Evolutionary conservation across 345 rosid genomes (phyloP).

Genomic region (Geranium rotundifolium): DNA sequence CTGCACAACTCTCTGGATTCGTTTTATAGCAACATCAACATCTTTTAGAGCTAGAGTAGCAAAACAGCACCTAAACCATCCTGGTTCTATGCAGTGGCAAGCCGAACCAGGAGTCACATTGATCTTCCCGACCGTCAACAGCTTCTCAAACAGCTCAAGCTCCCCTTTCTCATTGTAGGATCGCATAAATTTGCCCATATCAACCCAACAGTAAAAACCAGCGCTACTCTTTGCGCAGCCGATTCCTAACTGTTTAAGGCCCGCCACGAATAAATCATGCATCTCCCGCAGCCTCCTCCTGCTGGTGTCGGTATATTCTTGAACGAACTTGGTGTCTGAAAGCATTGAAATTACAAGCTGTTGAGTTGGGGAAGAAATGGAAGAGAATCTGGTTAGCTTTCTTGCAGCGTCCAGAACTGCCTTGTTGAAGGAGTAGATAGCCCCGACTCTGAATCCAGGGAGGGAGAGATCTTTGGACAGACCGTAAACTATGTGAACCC

Average conservation of each 20-base stretch:
- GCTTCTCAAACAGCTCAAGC: slow-evolving; percentile 65
- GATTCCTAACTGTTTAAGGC: slow-evolving; percentile 48
- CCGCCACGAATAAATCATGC: slow-evolving; percentile 44
- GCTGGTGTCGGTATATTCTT: slow-evolving; percentile 44
- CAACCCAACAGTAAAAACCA: slow-evolving; percentile 84
- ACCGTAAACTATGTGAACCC: slow-evolving; percentile 80
- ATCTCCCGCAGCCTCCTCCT: slow-evolving; percentile 41
- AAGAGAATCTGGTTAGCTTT: slow-evolving; percentile 60
- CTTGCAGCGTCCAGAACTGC: slow-evolving; percentile 55
- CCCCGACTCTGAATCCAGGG: slow-evolving; percentile 77
- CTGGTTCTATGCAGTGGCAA: slow-evolving; percentile 87
- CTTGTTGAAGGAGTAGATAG: slow-evolving; percentile 61
- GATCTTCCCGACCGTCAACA: slow-evolving; percentile 61
- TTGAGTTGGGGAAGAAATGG: slow-evolving; percentile 69
- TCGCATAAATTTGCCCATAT: slow-evolving; percentile 63
- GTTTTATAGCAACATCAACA: slow-evolving; percentile 45
- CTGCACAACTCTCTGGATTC: slow-evolving; percentile 46
- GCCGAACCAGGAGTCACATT: slow-evolving; percentile 84
- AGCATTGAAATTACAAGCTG: slow-evolving; percentile 65
- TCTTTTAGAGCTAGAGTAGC: slow-evolving; percentile 50
- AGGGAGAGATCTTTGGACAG: slow-evolving; percentile 82
- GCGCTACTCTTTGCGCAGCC: slow-evolving; percentile 51
- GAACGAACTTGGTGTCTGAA: slow-evolving; percentile 49
- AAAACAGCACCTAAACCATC: slow-evolving; percentile 94
- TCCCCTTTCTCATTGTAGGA: slow-evolving; percentile 80